Conservation (phyloP, 768 basidiomycete genomes). For the Lactifluus volemus region DNA sequence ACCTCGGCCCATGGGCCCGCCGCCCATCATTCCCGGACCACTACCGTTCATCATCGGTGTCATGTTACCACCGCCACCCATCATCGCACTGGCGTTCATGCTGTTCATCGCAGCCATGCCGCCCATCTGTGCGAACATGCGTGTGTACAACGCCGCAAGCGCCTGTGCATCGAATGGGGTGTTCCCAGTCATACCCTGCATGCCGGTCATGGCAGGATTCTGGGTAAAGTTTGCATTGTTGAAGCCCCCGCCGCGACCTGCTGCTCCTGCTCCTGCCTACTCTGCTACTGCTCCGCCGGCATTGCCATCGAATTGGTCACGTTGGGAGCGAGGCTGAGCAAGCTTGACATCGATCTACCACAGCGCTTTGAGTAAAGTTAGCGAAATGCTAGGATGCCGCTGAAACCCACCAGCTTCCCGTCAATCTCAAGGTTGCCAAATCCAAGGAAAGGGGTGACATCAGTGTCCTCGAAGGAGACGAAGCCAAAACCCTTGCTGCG, state of each 20-base stretch:
- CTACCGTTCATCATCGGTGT: conserved; percentile 25
- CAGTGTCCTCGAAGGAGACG: conserved; percentile 85
- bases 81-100: conserved; percentile 20
- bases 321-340: conserved; percentile 80
- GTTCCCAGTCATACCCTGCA: conserved; percentile 14
- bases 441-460: conserved; percentile 78
- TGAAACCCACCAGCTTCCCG: conserved; percentile 70
- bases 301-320: conserved; percentile 36
- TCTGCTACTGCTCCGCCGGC: neutral
- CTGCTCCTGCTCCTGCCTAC: no score
- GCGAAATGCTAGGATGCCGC: neutral
- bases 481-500: conserved; percentile 96
- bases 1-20: conserved; percentile 17
- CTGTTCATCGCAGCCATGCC: conserved; percentile 44
- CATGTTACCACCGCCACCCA: conserved; percentile 27
- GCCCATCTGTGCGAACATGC: conserved; percentile 70
- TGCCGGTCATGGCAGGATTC: conserved; percentile 22
- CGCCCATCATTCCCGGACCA: conserved; percentile 25
- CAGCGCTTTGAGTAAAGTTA: neutral
- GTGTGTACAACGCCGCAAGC: conserved; percentile 85
- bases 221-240: conserved; percentile 38
- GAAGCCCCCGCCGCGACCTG: conserved; percentile 15
- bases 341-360: conserved; percentile 89
- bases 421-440: conserved; percentile 83
- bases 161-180: conserved; percentile 85